These are phyloP conservation scores for Monosporozyma unispora DNA, from an alignment of 805 yeast genomes.

Conservation along the genomic window DNA sequence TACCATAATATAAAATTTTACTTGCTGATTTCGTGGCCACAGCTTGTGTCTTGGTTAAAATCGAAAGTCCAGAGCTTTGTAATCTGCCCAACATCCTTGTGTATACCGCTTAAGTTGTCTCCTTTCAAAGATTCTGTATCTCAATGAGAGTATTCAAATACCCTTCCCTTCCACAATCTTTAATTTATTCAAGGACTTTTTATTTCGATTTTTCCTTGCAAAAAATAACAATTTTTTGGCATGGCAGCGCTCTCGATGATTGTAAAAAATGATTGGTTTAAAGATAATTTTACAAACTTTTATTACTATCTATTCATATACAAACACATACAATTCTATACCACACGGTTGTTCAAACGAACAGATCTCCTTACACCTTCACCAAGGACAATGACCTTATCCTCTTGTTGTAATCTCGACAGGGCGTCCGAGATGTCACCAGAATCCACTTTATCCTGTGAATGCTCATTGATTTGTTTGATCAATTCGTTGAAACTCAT, in stretches of 20 bases:
- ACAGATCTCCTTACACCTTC: constrained; percentile 63
- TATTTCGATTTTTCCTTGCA: neutral
- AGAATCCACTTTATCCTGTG: constrained; percentile 57
- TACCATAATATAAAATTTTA: constrained; percentile 62
- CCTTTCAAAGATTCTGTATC: neutral
- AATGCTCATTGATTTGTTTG: constrained; percentile 50
- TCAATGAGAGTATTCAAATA: neutral
- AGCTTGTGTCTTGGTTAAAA: constrained; percentile 21
- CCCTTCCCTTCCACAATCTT: neutral
- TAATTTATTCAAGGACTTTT: neutral
- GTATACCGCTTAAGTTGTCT: too few species aligned
- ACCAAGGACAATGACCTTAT: constrained; percentile 58
- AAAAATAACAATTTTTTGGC: neutral
- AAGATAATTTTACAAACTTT: neutral
- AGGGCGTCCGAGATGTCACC: constrained; percentile 60
- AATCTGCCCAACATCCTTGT: constrained; percentile 24
- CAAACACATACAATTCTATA: neutral
- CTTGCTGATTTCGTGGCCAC: constrained; percentile 43
- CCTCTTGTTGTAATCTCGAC: constrained; percentile 61
- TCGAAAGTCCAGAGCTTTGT: constrained; percentile 19
- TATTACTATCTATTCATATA: neutral
- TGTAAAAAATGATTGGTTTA: neutral
- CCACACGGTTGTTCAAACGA: constrained; percentile 28
- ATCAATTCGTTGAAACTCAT: constrained; percentile 53
- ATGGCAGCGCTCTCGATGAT: neutral